These are phyloP conservation scores for Diaporthe australafricana DNA, from an alignment of 2,329 filamentous ascomycete species.

Conservation along the genomic window DNA sequence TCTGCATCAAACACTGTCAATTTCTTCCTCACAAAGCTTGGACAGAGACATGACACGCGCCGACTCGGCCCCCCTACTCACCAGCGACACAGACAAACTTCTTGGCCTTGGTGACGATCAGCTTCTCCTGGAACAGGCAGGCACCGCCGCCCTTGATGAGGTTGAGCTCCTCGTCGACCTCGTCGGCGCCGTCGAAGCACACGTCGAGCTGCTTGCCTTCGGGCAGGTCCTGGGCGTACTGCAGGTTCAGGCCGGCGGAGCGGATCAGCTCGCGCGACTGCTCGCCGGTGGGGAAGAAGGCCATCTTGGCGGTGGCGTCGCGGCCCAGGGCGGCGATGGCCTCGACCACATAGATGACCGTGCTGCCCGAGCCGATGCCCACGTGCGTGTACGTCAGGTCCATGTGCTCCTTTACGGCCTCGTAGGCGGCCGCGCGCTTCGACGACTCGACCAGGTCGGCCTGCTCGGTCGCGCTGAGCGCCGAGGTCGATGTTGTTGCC, in stretches of 20 bases:
- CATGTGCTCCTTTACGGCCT: conserved; percentile 80
- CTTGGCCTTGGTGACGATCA: conserved; percentile 86
- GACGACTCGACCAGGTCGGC: conserved; percentile 71
- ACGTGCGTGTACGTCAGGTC: conserved; percentile 71
- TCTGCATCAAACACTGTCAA: conserved; percentile 62
- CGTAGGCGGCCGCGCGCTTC: conserved; percentile 80
- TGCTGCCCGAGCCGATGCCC: conserved; percentile 85
- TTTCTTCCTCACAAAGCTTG: no score
- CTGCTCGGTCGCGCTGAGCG: conserved; percentile 42
- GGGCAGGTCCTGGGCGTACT: conserved; percentile 79
- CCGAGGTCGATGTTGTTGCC: conserved; percentile 47
- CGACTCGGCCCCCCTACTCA: conserved; percentile 51
- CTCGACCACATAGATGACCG: conserved; percentile 87
- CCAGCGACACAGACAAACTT: conserved; percentile 90
- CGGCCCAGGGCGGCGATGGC: conserved; percentile 75
- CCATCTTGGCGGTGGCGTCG: conserved; percentile 71
- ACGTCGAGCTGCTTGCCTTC: conserved; percentile 78
- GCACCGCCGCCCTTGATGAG: conserved; percentile 98
- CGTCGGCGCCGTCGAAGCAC: conserved; percentile 95
- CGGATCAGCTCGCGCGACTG: conserved; percentile 91
- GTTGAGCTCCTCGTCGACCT: conserved; percentile 94
- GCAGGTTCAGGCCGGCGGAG: conserved; percentile 79
- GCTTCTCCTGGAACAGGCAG: conserved; percentile 98
- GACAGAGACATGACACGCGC: background rate
- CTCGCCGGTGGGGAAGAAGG: conserved; percentile 92